Percentiles rank a stretch among this genome's conserved stretches.
Evolutionary conservation across 441 rosid species (phyloP).

Genomic region (Arabidopsis hybrid): DNA sequence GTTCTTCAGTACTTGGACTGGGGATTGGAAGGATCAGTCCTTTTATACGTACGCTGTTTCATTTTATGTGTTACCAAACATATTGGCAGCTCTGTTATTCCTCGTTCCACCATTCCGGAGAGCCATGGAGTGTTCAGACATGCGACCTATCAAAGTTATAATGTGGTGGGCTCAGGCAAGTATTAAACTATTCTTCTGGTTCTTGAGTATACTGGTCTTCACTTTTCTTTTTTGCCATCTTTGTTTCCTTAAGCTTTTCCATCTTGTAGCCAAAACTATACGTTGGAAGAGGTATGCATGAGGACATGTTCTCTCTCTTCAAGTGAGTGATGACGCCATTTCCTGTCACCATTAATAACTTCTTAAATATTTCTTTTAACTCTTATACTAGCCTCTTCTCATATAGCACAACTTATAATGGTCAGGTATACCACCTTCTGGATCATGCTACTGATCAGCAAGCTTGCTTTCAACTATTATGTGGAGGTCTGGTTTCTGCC

Average conservation of each 20-base stretch:
- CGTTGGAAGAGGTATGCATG: constrained; percentile 99
- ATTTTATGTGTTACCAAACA: constrained; percentile 80
- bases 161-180: constrained; percentile 99
- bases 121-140: constrained; percentile 85
- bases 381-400: constrained; percentile 23
- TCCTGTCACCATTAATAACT: constrained; percentile 21
- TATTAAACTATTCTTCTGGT: constrained; percentile 25
- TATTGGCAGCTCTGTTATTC: constrained; percentile 77
- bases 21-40: constrained; percentile 71
- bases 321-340: constrained; percentile 62
- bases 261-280: constrained; percentile 87
- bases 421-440: constrained; percentile 92
- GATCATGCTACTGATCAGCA: constrained; percentile 87
- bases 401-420: constrained; percentile 19
- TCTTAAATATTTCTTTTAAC: constrained; percentile 2
- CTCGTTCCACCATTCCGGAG: constrained; percentile 84
- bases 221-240: constrained; percentile 1
- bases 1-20: constrained; percentile 75
- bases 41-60: constrained; percentile 77
- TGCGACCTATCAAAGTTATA: constrained; percentile 67
- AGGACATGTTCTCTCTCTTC: constrained; percentile 77
- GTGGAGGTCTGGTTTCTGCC: constrained; percentile 68
- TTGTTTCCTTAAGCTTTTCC: constrained; percentile 28
- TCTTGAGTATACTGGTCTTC: constrained; percentile 6
- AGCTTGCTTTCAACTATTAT: constrained; percentile 97